A percentile compares a stretch with the other conserved stretches of the same genome.
Conservation (phyloP, 805 yeast genomes). For the Candida coquimbonensis region DNA sequence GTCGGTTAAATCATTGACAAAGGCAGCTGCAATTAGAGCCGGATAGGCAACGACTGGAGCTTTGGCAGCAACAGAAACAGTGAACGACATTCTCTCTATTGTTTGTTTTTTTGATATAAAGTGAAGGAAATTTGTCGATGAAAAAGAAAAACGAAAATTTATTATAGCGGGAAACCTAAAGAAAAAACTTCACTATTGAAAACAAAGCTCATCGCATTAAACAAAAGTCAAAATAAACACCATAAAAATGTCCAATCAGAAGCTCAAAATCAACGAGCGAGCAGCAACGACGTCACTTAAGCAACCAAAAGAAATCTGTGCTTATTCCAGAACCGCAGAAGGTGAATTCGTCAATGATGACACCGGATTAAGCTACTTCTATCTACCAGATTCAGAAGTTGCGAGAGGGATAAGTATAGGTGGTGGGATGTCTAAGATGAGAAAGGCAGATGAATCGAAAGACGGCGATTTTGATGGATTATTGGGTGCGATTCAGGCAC, state of each 20-base stretch:
- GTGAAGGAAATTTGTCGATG: background rate
- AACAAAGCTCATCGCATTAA: background rate
- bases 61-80: slow-evolving; percentile 72
- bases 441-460: slow-evolving; percentile 45
- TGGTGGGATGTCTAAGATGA: slow-evolving; percentile 57
- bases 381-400: slow-evolving; percentile 69
- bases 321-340: slow-evolving; percentile 55
- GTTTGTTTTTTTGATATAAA: no score
- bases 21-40: slow-evolving; percentile 68
- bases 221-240: background rate
- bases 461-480: slow-evolving; percentile 55
- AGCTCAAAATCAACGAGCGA: slow-evolving; percentile 31
- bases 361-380: slow-evolving; percentile 60
- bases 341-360: slow-evolving; percentile 48
- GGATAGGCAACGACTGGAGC: slow-evolving; percentile 80
- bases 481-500: slow-evolving; percentile 43
- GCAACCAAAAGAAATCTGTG: slow-evolving; percentile 79
- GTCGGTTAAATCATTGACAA: slow-evolving; percentile 49
- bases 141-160: background rate
- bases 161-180: background rate
- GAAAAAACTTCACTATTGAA: background rate
- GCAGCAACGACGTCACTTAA: slow-evolving; percentile 63
- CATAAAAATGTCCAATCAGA: slow-evolving; percentile 5
- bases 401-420: slow-evolving; percentile 56
- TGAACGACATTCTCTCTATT: slow-evolving; percentile 27